Conservation (phyloP, 129 eudicot species). For the Flaveria ramosissima region DNA sequence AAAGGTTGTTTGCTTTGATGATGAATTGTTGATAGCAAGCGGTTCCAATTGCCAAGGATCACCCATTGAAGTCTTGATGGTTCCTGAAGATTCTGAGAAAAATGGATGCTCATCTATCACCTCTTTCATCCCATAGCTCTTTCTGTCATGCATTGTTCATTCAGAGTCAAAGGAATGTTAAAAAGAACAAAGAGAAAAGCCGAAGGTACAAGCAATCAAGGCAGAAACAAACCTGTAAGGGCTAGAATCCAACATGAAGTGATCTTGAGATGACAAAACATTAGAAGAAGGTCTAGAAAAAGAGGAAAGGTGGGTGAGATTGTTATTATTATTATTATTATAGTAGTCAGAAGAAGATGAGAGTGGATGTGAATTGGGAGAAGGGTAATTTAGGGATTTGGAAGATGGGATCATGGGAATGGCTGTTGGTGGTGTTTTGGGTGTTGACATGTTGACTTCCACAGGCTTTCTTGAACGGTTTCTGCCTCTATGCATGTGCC, state of each 20-base stretch:
- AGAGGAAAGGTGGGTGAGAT: slow-evolving; percentile 40
- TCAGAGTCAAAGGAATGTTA: slow-evolving; percentile 9
- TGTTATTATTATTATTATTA: not conserved
- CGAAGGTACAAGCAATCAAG: not conserved
- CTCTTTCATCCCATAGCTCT: slow-evolving; percentile 61
- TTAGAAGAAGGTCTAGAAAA: slow-evolving; percentile 30
- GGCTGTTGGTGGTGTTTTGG: slow-evolving; percentile 30
- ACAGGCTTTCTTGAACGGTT: slow-evolving; percentile 99
- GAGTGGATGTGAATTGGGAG: slow-evolving; percentile 7
- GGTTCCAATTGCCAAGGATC: too few species aligned
- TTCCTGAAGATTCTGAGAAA: slow-evolving; percentile 57
- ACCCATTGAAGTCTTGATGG: slow-evolving; percentile 41
- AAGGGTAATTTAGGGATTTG: slow-evolving; percentile 47
- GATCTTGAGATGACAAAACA: slow-evolving; percentile 41
- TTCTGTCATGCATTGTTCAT: slow-evolving; percentile 8
- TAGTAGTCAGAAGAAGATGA: slow-evolving; percentile 17
- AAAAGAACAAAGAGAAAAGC: slow-evolving; percentile 24
- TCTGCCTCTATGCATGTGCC: slow-evolving; percentile 99
- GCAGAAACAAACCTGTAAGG: slow-evolving; percentile 50
- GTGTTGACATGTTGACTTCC: slow-evolving; percentile 52
- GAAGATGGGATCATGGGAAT: slow-evolving; percentile 33
- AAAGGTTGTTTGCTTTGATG: slow-evolving; percentile 41
- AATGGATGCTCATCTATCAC: slow-evolving; percentile 57
- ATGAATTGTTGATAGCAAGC: too few species aligned
- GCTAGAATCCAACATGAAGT: slow-evolving; percentile 52